Conservation (phyloP, 2,329 filamentous ascomycete species). For the Alternaria arbusti region DNA sequence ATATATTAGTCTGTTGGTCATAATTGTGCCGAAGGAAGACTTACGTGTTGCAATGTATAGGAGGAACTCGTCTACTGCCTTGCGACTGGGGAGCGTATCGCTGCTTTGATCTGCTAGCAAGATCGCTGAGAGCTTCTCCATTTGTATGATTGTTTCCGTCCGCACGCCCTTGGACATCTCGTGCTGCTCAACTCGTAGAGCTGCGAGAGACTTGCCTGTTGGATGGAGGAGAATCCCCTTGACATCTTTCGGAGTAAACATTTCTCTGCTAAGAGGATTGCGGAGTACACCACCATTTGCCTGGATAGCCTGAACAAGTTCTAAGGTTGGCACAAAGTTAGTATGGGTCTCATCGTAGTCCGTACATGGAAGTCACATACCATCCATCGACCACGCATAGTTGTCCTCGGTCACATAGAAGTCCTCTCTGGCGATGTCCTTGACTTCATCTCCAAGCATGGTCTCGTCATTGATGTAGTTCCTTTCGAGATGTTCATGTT, state of each 20-base stretch:
- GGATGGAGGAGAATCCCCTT: conserved; percentile 39
- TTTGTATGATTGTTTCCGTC: conserved; percentile 33
- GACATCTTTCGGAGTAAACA: conserved; percentile 45
- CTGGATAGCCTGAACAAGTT: conserved; percentile 42
- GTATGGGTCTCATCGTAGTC: neutral
- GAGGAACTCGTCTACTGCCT: conserved; percentile 41
- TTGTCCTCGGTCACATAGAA: conserved; percentile 50
- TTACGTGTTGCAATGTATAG: conserved; percentile 43
- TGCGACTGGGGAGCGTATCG: conserved; percentile 37
- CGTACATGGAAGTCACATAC: neutral
- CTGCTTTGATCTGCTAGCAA: conserved; percentile 37
- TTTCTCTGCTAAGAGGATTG: conserved; percentile 42
- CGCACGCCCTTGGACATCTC: conserved; percentile 44
- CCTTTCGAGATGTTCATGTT: conserved; percentile 43
- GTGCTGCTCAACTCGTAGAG: conserved; percentile 39
- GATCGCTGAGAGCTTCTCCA: conserved; percentile 36
- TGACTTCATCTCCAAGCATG: conserved; percentile 42
- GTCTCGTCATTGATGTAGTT: conserved; percentile 47
- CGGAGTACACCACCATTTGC: conserved; percentile 41
- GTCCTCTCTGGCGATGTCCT: conserved; percentile 41
- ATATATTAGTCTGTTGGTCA: neutral
- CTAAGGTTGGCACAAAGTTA: conserved; percentile 35
- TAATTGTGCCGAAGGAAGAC: neutral
- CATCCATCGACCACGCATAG: conserved; percentile 43
- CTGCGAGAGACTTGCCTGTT: conserved; percentile 31